phyloP scores from a whole-genome alignment of 371 early-diverging fungal genomes.

The Apophysomyces trapeziformis region DNA sequence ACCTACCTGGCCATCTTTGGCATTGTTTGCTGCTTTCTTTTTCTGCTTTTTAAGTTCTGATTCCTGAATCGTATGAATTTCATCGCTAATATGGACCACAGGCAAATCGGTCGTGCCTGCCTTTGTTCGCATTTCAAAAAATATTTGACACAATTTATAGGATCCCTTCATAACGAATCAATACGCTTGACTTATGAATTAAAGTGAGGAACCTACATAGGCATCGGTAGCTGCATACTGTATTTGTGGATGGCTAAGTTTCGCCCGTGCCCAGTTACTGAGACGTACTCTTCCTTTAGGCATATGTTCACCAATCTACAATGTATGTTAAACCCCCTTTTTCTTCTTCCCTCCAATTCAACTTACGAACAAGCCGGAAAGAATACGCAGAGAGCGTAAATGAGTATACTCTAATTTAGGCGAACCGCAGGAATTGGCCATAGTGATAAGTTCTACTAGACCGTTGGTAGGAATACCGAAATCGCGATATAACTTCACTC shows the following conservation, averaged over 20 bases:
- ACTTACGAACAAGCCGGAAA: conserved; percentile 54
- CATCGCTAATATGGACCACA: conserved; percentile 6
- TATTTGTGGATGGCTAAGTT: conserved; percentile 37
- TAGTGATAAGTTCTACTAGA: conserved; percentile 49
- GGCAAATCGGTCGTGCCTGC: background rate
- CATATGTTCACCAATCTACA: conserved; percentile 46
- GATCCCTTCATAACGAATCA: background rate
- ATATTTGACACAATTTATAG: conserved; percentile 15
- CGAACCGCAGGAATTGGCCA: conserved; percentile 34
- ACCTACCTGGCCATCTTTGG: too few relatives aligned
- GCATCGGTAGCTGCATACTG: conserved; percentile 67
- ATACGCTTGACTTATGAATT: background rate
- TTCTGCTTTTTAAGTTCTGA: too few relatives aligned
- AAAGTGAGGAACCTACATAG: conserved; percentile 40
- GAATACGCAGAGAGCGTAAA: conserved; percentile 40
- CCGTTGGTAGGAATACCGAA: conserved; percentile 56
- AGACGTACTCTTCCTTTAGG: conserved; percentile 44
- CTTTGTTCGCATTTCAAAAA: background rate
- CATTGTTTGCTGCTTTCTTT: too few relatives aligned
- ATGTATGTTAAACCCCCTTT: background rate
- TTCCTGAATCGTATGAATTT: background rate
- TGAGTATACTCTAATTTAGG: conserved; percentile 29
- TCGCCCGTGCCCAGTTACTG: conserved; percentile 53
- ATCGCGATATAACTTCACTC: conserved; percentile 51
- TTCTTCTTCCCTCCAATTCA: background rate